Percentiles rank a stretch among this genome's conserved stretches.
Evolutionary conservation across 2,329 filamentous ascomycete species (phyloP).

Genomic region (Talaromyces sp.): DNA sequence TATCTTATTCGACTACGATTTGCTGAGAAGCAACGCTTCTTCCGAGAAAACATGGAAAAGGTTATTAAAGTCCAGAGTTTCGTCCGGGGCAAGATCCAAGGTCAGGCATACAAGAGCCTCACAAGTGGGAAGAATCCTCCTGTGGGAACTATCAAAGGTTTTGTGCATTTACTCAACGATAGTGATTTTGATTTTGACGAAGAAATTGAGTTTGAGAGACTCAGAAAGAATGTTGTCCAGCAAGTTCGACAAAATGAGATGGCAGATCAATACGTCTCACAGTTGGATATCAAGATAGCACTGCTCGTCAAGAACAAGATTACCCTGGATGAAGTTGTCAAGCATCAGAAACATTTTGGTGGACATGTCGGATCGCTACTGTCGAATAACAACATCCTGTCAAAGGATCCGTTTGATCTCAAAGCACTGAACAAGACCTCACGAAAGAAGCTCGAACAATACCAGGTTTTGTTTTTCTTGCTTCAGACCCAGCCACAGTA

Average conservation of each 20-base stretch:
- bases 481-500: slow-evolving; percentile 97
- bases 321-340: slow-evolving; percentile 93
- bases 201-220: slow-evolving; percentile 91
- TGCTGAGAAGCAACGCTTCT: slow-evolving; percentile 81
- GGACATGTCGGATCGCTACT: slow-evolving; percentile 82
- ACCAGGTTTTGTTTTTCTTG: slow-evolving; percentile 96
- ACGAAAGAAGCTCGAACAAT: slow-evolving; percentile 89
- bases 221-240: slow-evolving; percentile 94
- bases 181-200: slow-evolving; percentile 99
- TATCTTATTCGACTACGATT: slow-evolving; percentile 73
- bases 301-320: slow-evolving; percentile 99
- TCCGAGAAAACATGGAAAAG: slow-evolving; percentile 96
- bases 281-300: slow-evolving; percentile 98
- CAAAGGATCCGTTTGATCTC: slow-evolving; percentile 88
- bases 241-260: slow-evolving; percentile 97
- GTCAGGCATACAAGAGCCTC: slow-evolving; percentile 95
- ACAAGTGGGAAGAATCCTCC: slow-evolving; percentile 96
- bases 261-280: slow-evolving; percentile 95
- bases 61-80: slow-evolving; percentile 99
- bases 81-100: slow-evolving; percentile 88
- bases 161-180: slow-evolving; percentile 95
- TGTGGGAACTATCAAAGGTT: slow-evolving; percentile 95
- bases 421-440: slow-evolving; percentile 98
- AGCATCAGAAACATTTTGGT: slow-evolving; percentile 94
- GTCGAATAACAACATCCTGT: slow-evolving; percentile 83